Evolutionary conservation across 805 yeast species (phyloP).

Genomic region (Ogataea pini): DNA sequence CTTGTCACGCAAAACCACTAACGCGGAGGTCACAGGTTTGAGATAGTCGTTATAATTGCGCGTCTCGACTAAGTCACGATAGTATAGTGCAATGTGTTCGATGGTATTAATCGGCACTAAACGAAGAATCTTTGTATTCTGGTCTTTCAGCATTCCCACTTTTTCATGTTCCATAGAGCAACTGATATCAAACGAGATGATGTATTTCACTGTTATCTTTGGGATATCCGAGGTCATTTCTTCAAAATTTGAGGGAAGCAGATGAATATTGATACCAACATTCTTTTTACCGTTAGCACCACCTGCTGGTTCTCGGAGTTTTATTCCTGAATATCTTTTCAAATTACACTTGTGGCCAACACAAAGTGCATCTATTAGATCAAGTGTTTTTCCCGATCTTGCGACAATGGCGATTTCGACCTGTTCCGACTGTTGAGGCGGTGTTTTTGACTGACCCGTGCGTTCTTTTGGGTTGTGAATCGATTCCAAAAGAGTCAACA

Average conservation of each 20-base stretch:
- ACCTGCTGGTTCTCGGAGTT: constrained; percentile 49
- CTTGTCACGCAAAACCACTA: constrained; percentile 77
- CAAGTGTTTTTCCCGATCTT: constrained; percentile 67
- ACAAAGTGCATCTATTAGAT: constrained; percentile 69
- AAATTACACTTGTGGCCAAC: constrained; percentile 60
- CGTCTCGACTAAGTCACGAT: constrained; percentile 35
- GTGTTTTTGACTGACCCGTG: not conserved
- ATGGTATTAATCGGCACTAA: constrained; percentile 77
- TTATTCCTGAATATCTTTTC: constrained; percentile 61
- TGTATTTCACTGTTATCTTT: constrained; percentile 24
- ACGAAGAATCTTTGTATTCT: constrained; percentile 49
- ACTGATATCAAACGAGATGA: constrained; percentile 37
- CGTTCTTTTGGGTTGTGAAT: constrained; percentile 30
- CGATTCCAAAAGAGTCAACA: constrained; percentile 54
- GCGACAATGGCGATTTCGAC: constrained; percentile 70
- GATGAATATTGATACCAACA: constrained; percentile 37
- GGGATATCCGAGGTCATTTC: constrained; percentile 22
- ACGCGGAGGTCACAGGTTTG: constrained; percentile 73
- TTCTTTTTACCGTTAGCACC: constrained; percentile 26
- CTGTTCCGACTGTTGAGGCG: constrained; percentile 9
- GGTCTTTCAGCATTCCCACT: constrained; percentile 14
- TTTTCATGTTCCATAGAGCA: constrained; percentile 27
- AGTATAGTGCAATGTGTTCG: constrained; percentile 71
- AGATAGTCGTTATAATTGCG: constrained; percentile 48
- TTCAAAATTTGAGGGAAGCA: constrained; percentile 41